Percentiles rank a stretch among this genome's conserved stretches.
Conservation (phyloP, 225 moss, liverwort and hornwort genomes). For the Straminergon stramineum region DNA sequence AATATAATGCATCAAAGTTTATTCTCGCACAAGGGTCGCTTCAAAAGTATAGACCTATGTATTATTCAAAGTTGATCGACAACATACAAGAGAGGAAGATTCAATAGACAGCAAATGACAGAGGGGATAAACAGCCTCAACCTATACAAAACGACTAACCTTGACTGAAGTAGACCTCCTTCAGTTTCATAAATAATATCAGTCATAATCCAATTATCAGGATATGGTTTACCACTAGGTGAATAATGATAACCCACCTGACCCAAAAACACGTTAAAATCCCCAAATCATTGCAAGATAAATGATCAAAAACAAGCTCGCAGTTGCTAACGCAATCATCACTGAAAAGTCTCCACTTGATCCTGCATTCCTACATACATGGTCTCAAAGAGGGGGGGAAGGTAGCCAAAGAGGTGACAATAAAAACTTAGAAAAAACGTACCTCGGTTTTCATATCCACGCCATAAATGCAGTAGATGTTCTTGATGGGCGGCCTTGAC, state of each 20-base stretch:
- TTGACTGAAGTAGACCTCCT: slow-evolving; percentile 71
- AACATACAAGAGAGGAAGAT: background rate
- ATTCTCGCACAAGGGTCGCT: background rate
- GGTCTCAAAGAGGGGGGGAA: background rate
- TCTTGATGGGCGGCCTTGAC: slow-evolving; percentile 95
- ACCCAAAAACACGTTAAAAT: background rate
- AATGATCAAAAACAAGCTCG: background rate
- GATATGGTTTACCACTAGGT: slow-evolving; percentile 89
- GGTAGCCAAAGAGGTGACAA: background rate
- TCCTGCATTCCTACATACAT: background rate
- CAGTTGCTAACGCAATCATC: background rate
- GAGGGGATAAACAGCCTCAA: background rate
- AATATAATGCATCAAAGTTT: background rate
- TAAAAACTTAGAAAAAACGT: background rate
- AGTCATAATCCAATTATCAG: slow-evolving; percentile 86
- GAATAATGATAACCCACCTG: slow-evolving; percentile 89
- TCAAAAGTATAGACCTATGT: background rate
- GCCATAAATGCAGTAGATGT: slow-evolving; percentile 94
- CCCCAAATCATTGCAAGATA: background rate
- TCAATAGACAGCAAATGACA: background rate
- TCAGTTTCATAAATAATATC: slow-evolving; percentile 85
- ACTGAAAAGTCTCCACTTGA: background rate
- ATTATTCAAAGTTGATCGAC: background rate
- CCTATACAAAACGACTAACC: slow-evolving; percentile 31
- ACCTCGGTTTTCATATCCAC: slow-evolving; percentile 96